Evolutionary conservation across 129 eudicot genomes (phyloP), one percentile per base, ranked within the genome.

Genomic region (Silybum marianum): DNA sequence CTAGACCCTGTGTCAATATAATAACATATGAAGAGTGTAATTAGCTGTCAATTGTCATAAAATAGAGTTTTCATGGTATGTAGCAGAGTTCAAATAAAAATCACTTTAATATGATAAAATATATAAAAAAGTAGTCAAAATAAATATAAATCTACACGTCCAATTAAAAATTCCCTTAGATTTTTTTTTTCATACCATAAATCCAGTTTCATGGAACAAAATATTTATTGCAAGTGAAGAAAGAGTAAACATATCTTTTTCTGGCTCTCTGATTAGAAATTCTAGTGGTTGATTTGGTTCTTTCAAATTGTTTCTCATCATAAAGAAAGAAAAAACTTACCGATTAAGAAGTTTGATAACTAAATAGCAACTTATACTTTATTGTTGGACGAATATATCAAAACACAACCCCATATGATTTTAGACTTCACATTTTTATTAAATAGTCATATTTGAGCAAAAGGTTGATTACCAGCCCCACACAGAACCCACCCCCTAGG

Each of bases 1-100:
- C 99, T 73, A 95, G 79, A 73, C 99, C 99, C 97, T 94, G 76
- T 40, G 77, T 42, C 80, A 83, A 80, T 54, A 26, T 14, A 21
- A 69, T 38, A 46, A 1, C 4, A 18, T 12, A 65, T 11, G 44
- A 65, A 24, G 39, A 70, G 34, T 72, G 44, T 22, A 44, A 19
- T 63, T 58, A 86, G 68, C 14, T 85, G 23, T 16, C 14, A 60
- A 77, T 38, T n/a, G 22, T 73, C 46, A 63, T 78, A 32, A 4
- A 32, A 66, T 24, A 24, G 48, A 81, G n/a, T 63, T 72, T 23
- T 46, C 72, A 16, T 3, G n/a, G 24, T 60, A 80, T 38, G 84
- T 25, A 60, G 66, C 19, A 13, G 42, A 42, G 69, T 79, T 51
- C 11, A 48, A 30, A 80, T 71, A 80, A 51, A 71, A 16, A 54